These are phyloP conservation scores for Papiliotrema laurentii DNA, from an alignment of 1,284 basidiomycete species.

Conservation along the genomic window DNA sequence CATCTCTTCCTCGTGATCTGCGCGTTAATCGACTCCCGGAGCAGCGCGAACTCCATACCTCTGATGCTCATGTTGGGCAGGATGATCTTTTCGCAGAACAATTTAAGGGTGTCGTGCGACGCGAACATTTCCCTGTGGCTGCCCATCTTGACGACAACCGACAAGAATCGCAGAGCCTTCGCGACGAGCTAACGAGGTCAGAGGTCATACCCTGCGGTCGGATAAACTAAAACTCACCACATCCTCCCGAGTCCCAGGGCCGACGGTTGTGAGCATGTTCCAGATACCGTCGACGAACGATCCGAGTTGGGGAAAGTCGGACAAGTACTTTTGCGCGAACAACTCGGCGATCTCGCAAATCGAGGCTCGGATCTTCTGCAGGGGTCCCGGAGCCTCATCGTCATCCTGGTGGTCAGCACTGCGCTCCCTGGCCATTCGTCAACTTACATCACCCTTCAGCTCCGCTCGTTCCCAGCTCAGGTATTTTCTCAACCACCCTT, in stretches of 20 bases:
- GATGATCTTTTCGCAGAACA: constrained; percentile 83
- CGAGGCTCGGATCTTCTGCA: constrained; percentile 80
- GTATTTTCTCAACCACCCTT: constrained; percentile 72
- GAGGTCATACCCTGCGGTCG: not conserved
- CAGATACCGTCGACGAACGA: constrained; percentile 87
- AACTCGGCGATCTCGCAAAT: constrained; percentile 92
- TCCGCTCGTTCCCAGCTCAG: constrained; percentile 70
- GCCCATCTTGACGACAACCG: constrained; percentile 82
- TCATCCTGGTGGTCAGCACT: constrained; percentile 58
- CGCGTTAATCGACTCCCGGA: constrained; percentile 7
- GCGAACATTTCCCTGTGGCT: constrained; percentile 64
- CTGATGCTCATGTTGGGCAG: constrained; percentile 86
- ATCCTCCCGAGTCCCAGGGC: constrained; percentile 66
- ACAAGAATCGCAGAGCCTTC: constrained; percentile 88
- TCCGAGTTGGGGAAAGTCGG: constrained; percentile 75
- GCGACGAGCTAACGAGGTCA: constrained; percentile 67
- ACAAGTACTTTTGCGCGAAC: constrained; percentile 86
- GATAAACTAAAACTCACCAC: constrained; percentile 53
- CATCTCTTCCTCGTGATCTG: constrained; percentile 84
- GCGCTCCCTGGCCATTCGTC: not conserved
- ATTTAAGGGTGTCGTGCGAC: constrained; percentile 66
- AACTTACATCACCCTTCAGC: constrained; percentile 64
- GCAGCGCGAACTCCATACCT: constrained; percentile 41
- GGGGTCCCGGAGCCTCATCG: constrained; percentile 71
- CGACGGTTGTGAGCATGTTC: constrained; percentile 72